These are phyloP conservation scores for Ustilago vetiveriae DNA, from an alignment of 1,284 basidiomycete species.

Conservation along the genomic window DNA sequence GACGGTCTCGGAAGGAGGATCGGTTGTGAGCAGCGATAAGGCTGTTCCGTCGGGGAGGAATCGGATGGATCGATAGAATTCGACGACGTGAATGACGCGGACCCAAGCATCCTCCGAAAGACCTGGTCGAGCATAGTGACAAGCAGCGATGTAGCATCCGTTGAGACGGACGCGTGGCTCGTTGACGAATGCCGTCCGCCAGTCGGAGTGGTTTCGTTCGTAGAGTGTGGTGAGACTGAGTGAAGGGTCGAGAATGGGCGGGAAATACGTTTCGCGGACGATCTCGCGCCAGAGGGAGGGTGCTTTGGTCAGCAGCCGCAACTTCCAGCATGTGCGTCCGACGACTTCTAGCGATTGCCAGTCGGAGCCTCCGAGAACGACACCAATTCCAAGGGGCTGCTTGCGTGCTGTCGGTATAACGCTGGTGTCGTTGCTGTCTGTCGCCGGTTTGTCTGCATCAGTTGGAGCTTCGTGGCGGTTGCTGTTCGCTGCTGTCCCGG, in stretches of 20 bases:
- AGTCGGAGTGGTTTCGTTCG: slow-evolving; percentile 44
- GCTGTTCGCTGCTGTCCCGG: neutral
- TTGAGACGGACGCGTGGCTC: slow-evolving; percentile 64
- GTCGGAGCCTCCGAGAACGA: slow-evolving; percentile 59
- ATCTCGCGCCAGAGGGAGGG: slow-evolving; percentile 58
- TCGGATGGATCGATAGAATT: slow-evolving; percentile 81
- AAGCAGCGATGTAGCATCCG: slow-evolving; percentile 64
- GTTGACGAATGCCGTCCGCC: slow-evolving; percentile 61
- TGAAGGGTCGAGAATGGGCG: slow-evolving; percentile 42
- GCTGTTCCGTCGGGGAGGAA: slow-evolving; percentile 89
- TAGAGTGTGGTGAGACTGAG: slow-evolving; percentile 29
- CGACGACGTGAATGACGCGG: slow-evolving; percentile 62
- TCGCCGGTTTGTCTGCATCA: slow-evolving; percentile 3
- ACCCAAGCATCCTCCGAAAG: slow-evolving; percentile 63
- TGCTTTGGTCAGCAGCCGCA: slow-evolving; percentile 56
- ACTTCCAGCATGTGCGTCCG: slow-evolving; percentile 59
- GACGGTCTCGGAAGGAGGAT: slow-evolving; percentile 80
- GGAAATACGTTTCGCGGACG: slow-evolving; percentile 55
- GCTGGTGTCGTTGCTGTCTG: slow-evolving; percentile 13
- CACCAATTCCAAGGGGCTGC: slow-evolving; percentile 43
- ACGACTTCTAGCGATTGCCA: slow-evolving; percentile 58
- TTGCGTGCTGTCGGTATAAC: slow-evolving; percentile 8
- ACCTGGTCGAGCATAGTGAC: slow-evolving; percentile 61
- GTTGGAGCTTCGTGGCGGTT: too few relatives aligned
- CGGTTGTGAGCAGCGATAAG: slow-evolving; percentile 84